Evolutionary conservation across 192 early-diverging fungal genomes (phyloP).

Genomic region (Coemansia sp.): DNA sequence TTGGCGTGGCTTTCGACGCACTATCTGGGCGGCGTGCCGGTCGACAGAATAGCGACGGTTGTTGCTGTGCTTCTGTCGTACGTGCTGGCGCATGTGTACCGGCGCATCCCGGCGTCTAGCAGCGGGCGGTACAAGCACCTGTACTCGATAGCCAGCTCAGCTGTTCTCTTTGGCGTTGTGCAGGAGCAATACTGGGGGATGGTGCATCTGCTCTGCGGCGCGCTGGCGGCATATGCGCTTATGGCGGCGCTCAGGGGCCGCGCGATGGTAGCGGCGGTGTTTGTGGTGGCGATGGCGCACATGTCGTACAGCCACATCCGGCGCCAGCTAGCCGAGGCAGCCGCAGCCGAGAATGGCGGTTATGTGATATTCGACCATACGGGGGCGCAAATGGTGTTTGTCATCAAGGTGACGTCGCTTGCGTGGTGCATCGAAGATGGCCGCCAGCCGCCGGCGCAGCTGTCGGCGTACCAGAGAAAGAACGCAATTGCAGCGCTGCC

Average conservation of each 20-base stretch:
- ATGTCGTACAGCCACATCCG: constrained; percentile 61
- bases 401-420: constrained; percentile 90
- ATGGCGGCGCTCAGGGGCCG: constrained; percentile 50
- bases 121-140: constrained; percentile 54
- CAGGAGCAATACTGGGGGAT: constrained; percentile 64
- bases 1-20: constrained; percentile 25
- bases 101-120: constrained; percentile 57
- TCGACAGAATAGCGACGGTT: constrained; percentile 64
- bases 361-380: constrained; percentile 78
- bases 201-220: constrained; percentile 56
- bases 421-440: constrained; percentile 87
- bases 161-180: constrained; percentile 59
- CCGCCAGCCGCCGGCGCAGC: constrained; percentile 33
- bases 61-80: constrained; percentile 61
- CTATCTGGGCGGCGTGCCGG: constrained; percentile 56
- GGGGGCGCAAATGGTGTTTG: constrained; percentile 91
- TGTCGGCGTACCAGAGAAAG: constrained; percentile 65
- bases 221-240: constrained; percentile 59
- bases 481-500: constrained; percentile 68
- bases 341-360: constrained; percentile 11
- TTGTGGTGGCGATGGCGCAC: constrained; percentile 65
- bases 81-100: constrained; percentile 60
- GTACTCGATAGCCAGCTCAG: constrained; percentile 60
- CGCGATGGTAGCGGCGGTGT: constrained; percentile 62
- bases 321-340: constrained; percentile 35